Evolutionary conservation across 1,284 basidiomycete species (phyloP).

Genomic region (Gymnopus androsaceus): DNA sequence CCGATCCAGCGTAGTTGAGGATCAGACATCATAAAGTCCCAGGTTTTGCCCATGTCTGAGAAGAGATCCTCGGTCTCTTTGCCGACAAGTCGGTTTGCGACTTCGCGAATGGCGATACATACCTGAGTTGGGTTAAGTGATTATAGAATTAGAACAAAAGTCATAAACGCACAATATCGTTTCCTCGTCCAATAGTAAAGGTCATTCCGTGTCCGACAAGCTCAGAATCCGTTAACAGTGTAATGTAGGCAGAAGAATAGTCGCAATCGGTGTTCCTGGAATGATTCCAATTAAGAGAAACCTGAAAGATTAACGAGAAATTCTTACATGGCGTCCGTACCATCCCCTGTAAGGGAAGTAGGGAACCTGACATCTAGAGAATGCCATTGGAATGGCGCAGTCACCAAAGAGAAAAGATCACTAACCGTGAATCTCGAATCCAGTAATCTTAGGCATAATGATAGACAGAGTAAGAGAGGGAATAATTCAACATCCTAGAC

Average conservation of each 20-base stretch:
- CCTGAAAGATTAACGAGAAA: neutral
- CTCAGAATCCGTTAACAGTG: slow-evolving; percentile 70
- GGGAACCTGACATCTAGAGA: slow-evolving; percentile 78
- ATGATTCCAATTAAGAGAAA: slow-evolving; percentile 6
- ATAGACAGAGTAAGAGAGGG: too few relatives aligned
- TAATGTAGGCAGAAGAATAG: slow-evolving; percentile 91
- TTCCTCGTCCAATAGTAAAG: slow-evolving; percentile 95
- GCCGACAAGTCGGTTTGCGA: slow-evolving; percentile 82
- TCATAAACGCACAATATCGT: slow-evolving; percentile 80
- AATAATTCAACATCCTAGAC: too few relatives aligned
- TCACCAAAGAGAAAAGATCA: slow-evolving; percentile 13
- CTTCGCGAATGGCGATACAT: slow-evolving; percentile 76
- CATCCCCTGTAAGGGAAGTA: slow-evolving; percentile 82
- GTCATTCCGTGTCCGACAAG: slow-evolving; percentile 92
- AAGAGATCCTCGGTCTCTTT: slow-evolving; percentile 84
- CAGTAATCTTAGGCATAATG: slow-evolving; percentile 48
- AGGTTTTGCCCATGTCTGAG: slow-evolving; percentile 84
- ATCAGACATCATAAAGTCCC: slow-evolving; percentile 81
- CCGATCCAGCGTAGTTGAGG: slow-evolving; percentile 91
- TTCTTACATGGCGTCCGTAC: slow-evolving; percentile 81
- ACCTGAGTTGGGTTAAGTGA: slow-evolving; percentile 46
- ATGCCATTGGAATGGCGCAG: neutral
- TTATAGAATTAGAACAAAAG: neutral
- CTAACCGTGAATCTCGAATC: slow-evolving; percentile 54
- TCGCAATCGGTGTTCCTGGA: slow-evolving; percentile 90